These are phyloP conservation scores for Diutina rugosa DNA, from an alignment of 1,139 yeast species.

Conservation along the genomic window DNA sequence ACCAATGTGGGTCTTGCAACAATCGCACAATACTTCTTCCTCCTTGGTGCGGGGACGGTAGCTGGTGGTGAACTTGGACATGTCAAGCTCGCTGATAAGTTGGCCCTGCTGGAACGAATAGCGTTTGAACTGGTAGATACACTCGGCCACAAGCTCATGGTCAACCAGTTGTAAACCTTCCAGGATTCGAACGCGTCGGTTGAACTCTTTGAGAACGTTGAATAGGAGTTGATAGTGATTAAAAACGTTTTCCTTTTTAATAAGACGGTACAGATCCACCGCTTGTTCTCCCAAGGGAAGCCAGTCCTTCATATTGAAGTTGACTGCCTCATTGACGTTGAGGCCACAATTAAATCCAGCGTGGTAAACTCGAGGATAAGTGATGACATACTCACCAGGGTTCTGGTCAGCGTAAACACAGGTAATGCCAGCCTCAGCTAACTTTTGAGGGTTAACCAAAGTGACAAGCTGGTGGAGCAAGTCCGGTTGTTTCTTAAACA, in stretches of 20 bases:
- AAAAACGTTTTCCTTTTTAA: conserved; percentile 46
- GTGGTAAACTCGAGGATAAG: conserved; percentile 70
- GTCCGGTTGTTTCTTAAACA: conserved; percentile 79
- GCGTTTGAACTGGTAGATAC: neutral
- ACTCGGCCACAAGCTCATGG: neutral
- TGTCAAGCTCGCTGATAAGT: neutral
- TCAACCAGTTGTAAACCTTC: neutral
- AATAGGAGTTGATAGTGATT: conserved; percentile 30
- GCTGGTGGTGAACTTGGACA: neutral
- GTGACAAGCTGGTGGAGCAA: conserved; percentile 79
- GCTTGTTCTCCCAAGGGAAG: conserved; percentile 49
- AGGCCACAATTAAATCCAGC: conserved; percentile 73
- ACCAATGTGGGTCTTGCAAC: neutral
- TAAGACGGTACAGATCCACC: conserved; percentile 39
- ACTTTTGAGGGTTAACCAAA: conserved; percentile 52
- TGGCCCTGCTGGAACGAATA: neutral
- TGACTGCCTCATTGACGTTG: conserved; percentile 72
- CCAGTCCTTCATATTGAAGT: conserved; percentile 65
- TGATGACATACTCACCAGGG: conserved; percentile 66
- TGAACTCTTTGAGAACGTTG: conserved; percentile 17
- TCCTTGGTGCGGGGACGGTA: neutral
- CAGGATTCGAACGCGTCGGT: neutral
- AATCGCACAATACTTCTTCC: neutral
- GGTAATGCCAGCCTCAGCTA: conserved; percentile 39
- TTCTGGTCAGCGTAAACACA: conserved; percentile 67